A percentile compares a stretch with the other conserved stretches of the same genome.
Conservation (phyloP, 495 filamentous ascomycete species). For the Podospora tetraspora region DNA sequence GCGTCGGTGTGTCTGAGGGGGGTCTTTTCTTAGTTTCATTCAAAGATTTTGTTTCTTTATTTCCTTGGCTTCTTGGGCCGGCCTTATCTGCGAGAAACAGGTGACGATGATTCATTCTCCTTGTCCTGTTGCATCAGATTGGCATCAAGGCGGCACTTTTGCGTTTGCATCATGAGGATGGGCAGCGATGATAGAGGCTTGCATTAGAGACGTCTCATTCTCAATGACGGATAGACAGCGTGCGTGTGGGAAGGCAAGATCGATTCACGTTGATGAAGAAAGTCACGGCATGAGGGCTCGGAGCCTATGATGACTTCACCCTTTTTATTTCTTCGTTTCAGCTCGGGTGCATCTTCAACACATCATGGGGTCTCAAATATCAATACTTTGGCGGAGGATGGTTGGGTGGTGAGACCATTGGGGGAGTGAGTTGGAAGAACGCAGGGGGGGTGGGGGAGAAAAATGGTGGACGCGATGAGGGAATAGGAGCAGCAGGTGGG, state of each 20-base stretch:
- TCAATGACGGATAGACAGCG: constrained; percentile 30
- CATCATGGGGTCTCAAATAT: neutral
- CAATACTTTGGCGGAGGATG: neutral
- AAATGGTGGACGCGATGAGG: neutral
- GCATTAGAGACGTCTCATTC: constrained; percentile 31
- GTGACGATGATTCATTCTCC: constrained; percentile 28
- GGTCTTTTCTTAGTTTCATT: constrained; percentile 10
- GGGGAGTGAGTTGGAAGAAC: constrained; percentile 8
- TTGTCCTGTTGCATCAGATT: constrained; percentile 42
- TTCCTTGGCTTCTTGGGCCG: constrained; percentile 8
- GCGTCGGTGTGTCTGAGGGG: constrained; percentile 6
- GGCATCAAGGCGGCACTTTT: constrained; percentile 36
- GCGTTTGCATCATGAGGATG: constrained; percentile 40
- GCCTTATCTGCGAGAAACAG: constrained; percentile 23
- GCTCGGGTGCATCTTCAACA: neutral
- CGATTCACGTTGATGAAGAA: constrained; percentile 17
- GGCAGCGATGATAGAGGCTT: constrained; percentile 41
- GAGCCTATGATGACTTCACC: constrained; percentile 21
- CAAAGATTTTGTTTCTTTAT: constrained; percentile 14
- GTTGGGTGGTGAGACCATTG: neutral
- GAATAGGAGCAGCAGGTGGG: neutral
- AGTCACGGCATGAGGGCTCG: constrained; percentile 17
- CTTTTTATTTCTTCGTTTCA: constrained; percentile 2
- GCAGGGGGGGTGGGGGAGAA: neutral
- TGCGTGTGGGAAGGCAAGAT: constrained; percentile 13